These are phyloP conservation scores for Beauveria sp. DNA, from an alignment of 2,329 filamentous ascomycete genomes.

Conservation along the genomic window DNA sequence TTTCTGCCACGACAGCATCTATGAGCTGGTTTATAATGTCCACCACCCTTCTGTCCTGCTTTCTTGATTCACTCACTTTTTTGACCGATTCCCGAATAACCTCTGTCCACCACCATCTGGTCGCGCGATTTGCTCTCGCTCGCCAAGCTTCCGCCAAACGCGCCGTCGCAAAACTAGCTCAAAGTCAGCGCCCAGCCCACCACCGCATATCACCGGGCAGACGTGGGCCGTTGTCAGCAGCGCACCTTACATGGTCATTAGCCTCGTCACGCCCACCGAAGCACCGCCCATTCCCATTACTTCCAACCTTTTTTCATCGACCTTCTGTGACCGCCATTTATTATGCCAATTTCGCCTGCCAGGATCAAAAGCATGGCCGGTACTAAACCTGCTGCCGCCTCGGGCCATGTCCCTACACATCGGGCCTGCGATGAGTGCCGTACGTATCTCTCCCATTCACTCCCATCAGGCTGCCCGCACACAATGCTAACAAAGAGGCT, in stretches of 20 bases:
- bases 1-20: not conserved
- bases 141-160: not conserved
- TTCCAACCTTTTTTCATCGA: not conserved
- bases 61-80: not conserved
- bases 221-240: not conserved
- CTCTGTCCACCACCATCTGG: not conserved
- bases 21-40: not conserved
- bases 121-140: no score
- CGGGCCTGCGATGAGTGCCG: slow-evolving; percentile 61
- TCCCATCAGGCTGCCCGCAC: not conserved
- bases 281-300: not conserved
- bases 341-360: not conserved
- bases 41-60: not conserved
- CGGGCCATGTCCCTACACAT: slow-evolving; percentile 36
- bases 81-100: not conserved
- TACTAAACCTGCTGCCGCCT: not conserved
- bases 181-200: no score
- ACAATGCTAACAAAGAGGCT: not conserved
- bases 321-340: not conserved
- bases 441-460: slow-evolving; percentile 30
- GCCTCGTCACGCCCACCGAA: not conserved
- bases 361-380: not conserved
- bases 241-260: not conserved
- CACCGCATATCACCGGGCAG: not conserved
- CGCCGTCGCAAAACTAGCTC: not conserved